These are phyloP conservation scores for Spinellus fusiger DNA, from an alignment of 192 early-diverging fungal species.

Conservation along the genomic window DNA sequence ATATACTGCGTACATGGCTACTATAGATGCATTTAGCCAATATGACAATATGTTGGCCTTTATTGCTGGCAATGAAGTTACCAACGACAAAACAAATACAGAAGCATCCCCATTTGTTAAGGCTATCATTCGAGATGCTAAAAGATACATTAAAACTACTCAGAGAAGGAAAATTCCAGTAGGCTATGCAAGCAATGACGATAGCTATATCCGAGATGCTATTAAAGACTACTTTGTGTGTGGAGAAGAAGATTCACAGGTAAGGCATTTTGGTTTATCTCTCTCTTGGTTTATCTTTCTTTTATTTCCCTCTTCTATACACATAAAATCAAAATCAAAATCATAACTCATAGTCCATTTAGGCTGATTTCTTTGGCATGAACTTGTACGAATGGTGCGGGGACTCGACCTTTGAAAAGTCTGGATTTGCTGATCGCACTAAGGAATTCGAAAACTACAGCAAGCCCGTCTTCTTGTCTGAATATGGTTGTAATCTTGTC, in stretches of 20 bases:
- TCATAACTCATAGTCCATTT: background rate
- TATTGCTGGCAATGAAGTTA: slow-evolving; percentile 72
- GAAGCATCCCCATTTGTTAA: slow-evolving; percentile 61
- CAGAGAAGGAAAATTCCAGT: slow-evolving; percentile 56
- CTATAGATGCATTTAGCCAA: slow-evolving; percentile 60
- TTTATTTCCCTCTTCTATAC: background rate
- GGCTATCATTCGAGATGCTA: slow-evolving; percentile 62
- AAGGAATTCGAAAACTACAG: slow-evolving; percentile 53
- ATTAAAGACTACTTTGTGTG: slow-evolving; percentile 70
- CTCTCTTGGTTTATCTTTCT: background rate
- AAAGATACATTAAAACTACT: slow-evolving; percentile 47
- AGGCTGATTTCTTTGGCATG: slow-evolving; percentile 67
- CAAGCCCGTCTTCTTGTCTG: slow-evolving; percentile 64
- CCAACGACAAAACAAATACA: slow-evolving; percentile 56
- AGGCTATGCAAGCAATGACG: slow-evolving; percentile 75
- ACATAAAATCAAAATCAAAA: background rate
- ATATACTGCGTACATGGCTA: slow-evolving; percentile 47
- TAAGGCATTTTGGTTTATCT: background rate
- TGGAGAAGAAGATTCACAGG: slow-evolving; percentile 44
- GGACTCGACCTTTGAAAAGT: slow-evolving; percentile 49
- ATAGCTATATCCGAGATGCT: slow-evolving; percentile 56
- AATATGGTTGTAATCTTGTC: slow-evolving; percentile 74
- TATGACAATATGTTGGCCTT: slow-evolving; percentile 64
- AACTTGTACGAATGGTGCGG: slow-evolving; percentile 82
- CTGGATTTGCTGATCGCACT: slow-evolving; percentile 62